phyloP scores from a whole-genome alignment of 768 basidiomycete species.

The Lentinula sp. region DNA sequence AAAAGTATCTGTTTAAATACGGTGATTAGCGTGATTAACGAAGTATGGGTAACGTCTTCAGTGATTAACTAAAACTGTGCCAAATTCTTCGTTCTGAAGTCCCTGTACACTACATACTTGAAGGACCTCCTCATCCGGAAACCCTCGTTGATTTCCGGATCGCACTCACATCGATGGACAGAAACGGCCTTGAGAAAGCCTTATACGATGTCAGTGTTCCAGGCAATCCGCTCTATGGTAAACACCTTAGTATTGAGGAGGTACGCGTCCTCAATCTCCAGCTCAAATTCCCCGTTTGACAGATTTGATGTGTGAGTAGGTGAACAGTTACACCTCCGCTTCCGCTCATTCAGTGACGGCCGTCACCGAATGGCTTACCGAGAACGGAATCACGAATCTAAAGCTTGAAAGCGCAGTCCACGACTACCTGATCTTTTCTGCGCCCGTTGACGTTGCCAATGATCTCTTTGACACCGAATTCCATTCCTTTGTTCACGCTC shows the following conservation, averaged over 20 bases:
- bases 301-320: neutral
- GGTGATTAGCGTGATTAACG: too few relatives aligned
- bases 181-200: constrained; percentile 20
- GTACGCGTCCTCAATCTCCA: constrained; percentile 9
- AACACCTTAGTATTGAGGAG: constrained; percentile 23
- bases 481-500: constrained; percentile 12
- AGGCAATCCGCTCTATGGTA: constrained; percentile 17
- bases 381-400: constrained; percentile 12
- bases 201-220: constrained; percentile 25
- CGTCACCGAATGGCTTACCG: constrained; percentile 15
- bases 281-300: neutral
- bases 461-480: constrained; percentile 17
- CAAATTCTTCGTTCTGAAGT: neutral
- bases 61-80: too few relatives aligned
- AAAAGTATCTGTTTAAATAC: too few relatives aligned
- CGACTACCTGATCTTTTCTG: constrained; percentile 16
- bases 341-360: constrained; percentile 8
- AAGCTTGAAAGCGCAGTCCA: constrained; percentile 10
- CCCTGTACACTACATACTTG: constrained; percentile 17
- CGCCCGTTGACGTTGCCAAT: constrained; percentile 18
- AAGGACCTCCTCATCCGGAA: constrained; percentile 14
- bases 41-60: too few relatives aligned
- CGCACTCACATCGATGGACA: constrained; percentile 21
- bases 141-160: constrained; percentile 22
- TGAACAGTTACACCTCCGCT: constrained; percentile 15